A percentile compares a stretch with the other conserved stretches of the same genome.
phyloP scores from a whole-genome alignment of 2,329 filamentous ascomycete genomes.

The Ophiobolus disseminans region DNA sequence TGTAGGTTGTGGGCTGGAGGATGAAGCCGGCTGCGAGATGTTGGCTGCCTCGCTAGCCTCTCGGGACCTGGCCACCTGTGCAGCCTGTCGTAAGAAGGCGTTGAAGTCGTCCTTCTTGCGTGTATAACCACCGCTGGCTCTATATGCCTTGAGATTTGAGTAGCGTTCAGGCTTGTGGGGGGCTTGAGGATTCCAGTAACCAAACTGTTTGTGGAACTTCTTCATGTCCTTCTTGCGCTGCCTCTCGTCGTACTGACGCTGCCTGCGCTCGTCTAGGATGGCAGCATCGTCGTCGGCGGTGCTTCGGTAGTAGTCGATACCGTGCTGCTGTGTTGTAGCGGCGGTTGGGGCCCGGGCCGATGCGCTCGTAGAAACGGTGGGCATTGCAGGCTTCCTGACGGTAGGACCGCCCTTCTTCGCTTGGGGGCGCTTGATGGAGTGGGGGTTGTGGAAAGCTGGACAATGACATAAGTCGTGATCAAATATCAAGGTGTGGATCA shows the following conservation, averaged over 20 bases:
- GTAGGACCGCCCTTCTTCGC: slow-evolving; percentile 30
- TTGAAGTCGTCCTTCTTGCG: slow-evolving; percentile 34
- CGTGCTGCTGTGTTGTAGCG: slow-evolving; percentile 25
- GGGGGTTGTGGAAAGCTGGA: slow-evolving; percentile 44
- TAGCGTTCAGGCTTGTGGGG: slow-evolving; percentile 32
- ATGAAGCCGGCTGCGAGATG: slow-evolving; percentile 16
- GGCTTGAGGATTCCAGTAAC: slow-evolving; percentile 58
- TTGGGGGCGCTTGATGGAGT: slow-evolving; percentile 43
- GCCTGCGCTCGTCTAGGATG: slow-evolving; percentile 69
- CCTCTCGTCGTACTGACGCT: slow-evolving; percentile 73
- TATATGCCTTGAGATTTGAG: slow-evolving; percentile 38
- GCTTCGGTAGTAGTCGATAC: slow-evolving; percentile 67
- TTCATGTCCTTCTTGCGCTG: slow-evolving; percentile 66
- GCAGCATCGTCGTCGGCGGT: slow-evolving; percentile 81
- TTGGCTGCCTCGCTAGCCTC: slow-evolving; percentile 23
- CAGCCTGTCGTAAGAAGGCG: slow-evolving; percentile 28
- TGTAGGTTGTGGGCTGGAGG: slow-evolving; percentile 19
- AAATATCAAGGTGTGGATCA: slow-evolving; percentile 25
- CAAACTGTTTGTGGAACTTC: slow-evolving; percentile 76
- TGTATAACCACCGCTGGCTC: slow-evolving; percentile 32
- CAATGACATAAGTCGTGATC: slow-evolving; percentile 36
- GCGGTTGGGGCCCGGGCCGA: slow-evolving; percentile 21
- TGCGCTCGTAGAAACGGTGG: slow-evolving; percentile 21
- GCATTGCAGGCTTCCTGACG: slow-evolving; percentile 35
- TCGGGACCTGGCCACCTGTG: slow-evolving; percentile 15